These are phyloP conservation scores for Blechomonas ayalai DNA, from an alignment of 208 protist species.

Conservation along the genomic window DNA sequence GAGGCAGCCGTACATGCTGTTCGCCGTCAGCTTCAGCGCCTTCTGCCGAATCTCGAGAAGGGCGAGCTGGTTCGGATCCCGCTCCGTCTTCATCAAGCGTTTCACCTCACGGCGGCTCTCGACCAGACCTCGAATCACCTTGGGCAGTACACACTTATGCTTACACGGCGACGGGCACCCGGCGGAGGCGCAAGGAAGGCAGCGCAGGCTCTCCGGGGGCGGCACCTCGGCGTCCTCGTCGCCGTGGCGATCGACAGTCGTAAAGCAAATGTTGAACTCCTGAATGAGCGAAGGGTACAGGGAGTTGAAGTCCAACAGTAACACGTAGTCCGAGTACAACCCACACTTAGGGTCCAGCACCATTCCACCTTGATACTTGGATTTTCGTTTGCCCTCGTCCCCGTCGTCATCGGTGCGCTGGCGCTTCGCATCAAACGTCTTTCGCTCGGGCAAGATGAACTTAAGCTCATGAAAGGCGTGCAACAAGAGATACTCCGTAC, in stretches of 20 bases:
- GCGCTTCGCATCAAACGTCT: conserved; percentile 48
- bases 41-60: conserved; percentile 96
- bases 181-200: conserved; percentile 41
- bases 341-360: conserved; percentile 97
- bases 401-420: conserved; percentile 36
- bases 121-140: conserved; percentile 94
- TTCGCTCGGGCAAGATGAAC: conserved; percentile 95
- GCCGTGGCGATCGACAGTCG: conserved; percentile 88
- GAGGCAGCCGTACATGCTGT: conserved; percentile 99
- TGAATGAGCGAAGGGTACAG: conserved; percentile 99
- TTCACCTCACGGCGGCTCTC: conserved; percentile 93
- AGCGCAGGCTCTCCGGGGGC: conserved; percentile 73
- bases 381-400: conserved; percentile 73
- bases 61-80: conserved; percentile 63
- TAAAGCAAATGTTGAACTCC: conserved; percentile 99
- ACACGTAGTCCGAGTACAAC: conserved; percentile 98
- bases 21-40: conserved; percentile 98
- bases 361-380: conserved; percentile 92
- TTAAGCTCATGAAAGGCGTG: conserved; percentile 94
- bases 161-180: conserved; percentile 62
- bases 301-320: conserved; percentile 99
- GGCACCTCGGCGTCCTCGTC: conserved; percentile 44
- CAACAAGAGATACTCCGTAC: conserved; percentile 98
- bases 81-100: conserved; percentile 88
- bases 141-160: conserved; percentile 90